Base-by-base conservation (phyloP, 1,284 basidiomycete genomes). In the Tylopilus sp. region DNA sequence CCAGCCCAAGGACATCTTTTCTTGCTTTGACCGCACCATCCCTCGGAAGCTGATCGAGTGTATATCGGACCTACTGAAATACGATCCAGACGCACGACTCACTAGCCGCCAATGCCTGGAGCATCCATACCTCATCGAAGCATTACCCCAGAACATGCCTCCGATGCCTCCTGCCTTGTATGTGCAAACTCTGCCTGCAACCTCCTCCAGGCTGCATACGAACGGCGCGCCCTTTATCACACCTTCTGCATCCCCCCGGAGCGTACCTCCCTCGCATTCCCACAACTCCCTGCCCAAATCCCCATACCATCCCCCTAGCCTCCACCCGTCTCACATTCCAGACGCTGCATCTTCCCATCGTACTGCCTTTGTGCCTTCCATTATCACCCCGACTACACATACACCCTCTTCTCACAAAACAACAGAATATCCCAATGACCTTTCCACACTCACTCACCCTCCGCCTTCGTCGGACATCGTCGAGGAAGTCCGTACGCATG, bases 51-150 rank as follows among this genome's bases (percentile, higher is more conserved):
- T 99, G 43, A 77, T 99, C 61, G 88, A 98, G 63, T 96, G 94
- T 72, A 96, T 99, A 65, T 82, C 86, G 37, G 92, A 95, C 66
- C 79, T 98, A 17, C 82, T 99, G 52, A 90, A 87, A 63, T 99
- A 97, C 73, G 92, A 99, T 67, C 96, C 97, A 15, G 85, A 85
- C 40, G 76, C 80, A 44, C 86, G 97, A 32, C 76, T 97, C 49
- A 97, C 93, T 7, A 90, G 93, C 56, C 79, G 79, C 28, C 84
- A 95, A 68, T 97, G 94, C 68, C 76, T 98, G 52, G 80, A 92
- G 35, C 95, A 98, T 72, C 79, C 85, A 17, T 99, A 98, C 76
- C 85, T 98, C 58, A 78, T 79, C 53, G 87, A 90, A 70, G 85
- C 76, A 56, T 82, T 71, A 72, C 87, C 82, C 24, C 78, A 81